These are phyloP conservation scores for Fraxinus velutina DNA, from an alignment of 305 asterid species.

Conservation along the genomic window DNA sequence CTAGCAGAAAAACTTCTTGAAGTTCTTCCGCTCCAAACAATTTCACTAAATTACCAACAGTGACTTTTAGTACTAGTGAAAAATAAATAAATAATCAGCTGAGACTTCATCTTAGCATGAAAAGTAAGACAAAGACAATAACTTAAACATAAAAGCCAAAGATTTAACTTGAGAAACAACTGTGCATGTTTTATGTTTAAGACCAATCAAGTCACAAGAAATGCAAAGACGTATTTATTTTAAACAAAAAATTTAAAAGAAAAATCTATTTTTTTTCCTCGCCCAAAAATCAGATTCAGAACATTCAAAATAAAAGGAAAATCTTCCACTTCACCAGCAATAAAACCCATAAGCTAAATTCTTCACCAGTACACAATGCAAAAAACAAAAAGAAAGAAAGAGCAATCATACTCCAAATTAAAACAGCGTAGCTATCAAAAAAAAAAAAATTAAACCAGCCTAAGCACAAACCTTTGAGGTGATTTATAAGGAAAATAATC, in stretches of 20 bases:
- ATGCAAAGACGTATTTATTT: too few relatives aligned
- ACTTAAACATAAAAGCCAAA: too few relatives aligned
- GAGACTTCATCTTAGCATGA: not conserved
- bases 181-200: too few relatives aligned
- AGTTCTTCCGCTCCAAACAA: too few relatives aligned
- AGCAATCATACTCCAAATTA: too few relatives aligned
- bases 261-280: not conserved
- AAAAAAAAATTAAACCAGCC: not conserved
- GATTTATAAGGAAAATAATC: constrained; percentile 14
- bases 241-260: too few relatives aligned
- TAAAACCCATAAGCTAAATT: not conserved
- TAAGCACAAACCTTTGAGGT: constrained; percentile 27
- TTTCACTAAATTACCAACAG: too few relatives aligned
- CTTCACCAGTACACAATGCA: not conserved
- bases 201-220: too few relatives aligned
- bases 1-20: too few relatives aligned
- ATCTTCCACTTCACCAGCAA: not conserved
- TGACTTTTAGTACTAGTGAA: too few relatives aligned
- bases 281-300: not conserved
- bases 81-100: too few relatives aligned
- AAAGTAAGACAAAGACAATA: not conserved
- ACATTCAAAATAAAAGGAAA: not conserved
- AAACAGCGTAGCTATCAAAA: not conserved
- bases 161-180: too few relatives aligned
- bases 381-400: not conserved